A percentile compares a stretch with the other conserved stretches of the same genome.
These are phyloP conservation scores for Tylopilus sp. DNA, from an alignment of 1,284 basidiomycete species.

Conservation along the genomic window DNA sequence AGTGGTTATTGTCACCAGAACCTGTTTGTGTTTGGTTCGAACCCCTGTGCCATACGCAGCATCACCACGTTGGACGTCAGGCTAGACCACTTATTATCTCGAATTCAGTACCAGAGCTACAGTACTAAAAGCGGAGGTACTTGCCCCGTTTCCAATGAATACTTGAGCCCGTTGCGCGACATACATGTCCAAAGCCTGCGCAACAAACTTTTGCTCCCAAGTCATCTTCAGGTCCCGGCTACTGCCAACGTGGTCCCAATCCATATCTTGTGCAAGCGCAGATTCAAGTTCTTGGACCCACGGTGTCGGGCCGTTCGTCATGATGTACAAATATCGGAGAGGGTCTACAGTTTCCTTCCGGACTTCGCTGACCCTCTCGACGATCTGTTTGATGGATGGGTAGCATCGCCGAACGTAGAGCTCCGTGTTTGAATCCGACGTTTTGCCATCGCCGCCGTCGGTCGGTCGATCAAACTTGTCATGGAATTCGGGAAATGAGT, in stretches of 20 bases:
- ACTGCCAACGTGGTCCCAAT: conserved; percentile 37
- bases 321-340: conserved; percentile 53
- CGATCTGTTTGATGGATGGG: conserved; percentile 51
- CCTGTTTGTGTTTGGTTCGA: conserved; percentile 33
- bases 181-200: conserved; percentile 54
- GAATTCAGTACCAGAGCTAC: conserved; percentile 13
- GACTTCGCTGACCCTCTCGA: conserved; percentile 44
- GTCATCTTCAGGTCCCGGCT: conserved; percentile 49
- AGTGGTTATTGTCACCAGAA: too few relatives aligned
- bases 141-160: conserved; percentile 53
- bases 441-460: conserved; percentile 25
- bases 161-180: conserved; percentile 53
- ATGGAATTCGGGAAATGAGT: conserved; percentile 49
- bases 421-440: conserved; percentile 33
- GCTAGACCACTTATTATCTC: conserved; percentile 58
- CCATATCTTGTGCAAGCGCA: conserved; percentile 41
- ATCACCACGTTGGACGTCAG: conserved; percentile 60
- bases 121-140: conserved; percentile 1
- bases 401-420: conserved; percentile 51
- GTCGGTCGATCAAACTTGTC: conserved; percentile 48
- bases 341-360: conserved; percentile 35
- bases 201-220: conserved; percentile 49
- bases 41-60: conserved; percentile 50
- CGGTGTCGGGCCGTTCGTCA: conserved; percentile 59
- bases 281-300: conserved; percentile 57